Evolutionary conservation across 1,139 yeast species (phyloP).

Genomic region (Debaryomyces subglobosus): DNA sequence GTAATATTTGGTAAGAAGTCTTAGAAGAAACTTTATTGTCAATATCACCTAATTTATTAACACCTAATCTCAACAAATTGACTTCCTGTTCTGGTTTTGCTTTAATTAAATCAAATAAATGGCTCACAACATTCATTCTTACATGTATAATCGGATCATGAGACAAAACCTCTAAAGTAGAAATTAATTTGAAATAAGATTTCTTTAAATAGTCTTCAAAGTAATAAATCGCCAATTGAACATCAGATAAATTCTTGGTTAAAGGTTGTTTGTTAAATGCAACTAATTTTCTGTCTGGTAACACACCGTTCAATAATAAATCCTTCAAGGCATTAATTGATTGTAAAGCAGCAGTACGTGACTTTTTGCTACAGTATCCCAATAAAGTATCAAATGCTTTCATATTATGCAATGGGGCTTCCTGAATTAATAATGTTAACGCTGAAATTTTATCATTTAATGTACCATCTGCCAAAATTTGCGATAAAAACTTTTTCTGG

Average conservation of each 20-base stretch:
- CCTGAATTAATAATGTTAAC: slow-evolving; percentile 86
- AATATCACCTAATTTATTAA: slow-evolving; percentile 90
- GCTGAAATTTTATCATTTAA: slow-evolving; percentile 95
- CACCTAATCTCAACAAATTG: slow-evolving; percentile 83
- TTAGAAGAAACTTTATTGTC: slow-evolving; percentile 91
- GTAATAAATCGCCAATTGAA: slow-evolving; percentile 70
- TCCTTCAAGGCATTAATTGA: slow-evolving; percentile 90
- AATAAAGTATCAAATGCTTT: slow-evolving; percentile 81
- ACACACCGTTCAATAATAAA: slow-evolving; percentile 74
- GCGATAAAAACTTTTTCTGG: slow-evolving; percentile 86
- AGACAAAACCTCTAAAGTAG: slow-evolving; percentile 71
- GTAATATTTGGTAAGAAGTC: slow-evolving; percentile 78
- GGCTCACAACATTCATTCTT: slow-evolving; percentile 73
- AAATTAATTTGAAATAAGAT: slow-evolving; percentile 68
- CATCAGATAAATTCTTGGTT: slow-evolving; percentile 47
- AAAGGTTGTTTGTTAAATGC: slow-evolving; percentile 81
- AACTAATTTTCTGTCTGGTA: slow-evolving; percentile 82
- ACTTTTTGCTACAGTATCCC: slow-evolving; percentile 83
- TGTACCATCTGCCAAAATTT: slow-evolving; percentile 91
- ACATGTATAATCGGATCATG: slow-evolving; percentile 95
- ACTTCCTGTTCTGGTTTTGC: slow-evolving; percentile 97
- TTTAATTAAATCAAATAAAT: slow-evolving; percentile 77
- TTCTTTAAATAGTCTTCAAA: slow-evolving; percentile 89
- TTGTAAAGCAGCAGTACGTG: slow-evolving; percentile 91
- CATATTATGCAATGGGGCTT: slow-evolving; percentile 88